A percentile compares a stretch with the other conserved stretches of the same genome.
Conservation (phyloP, 345 rosid genomes). For the Pseudoturritis turrita region DNA sequence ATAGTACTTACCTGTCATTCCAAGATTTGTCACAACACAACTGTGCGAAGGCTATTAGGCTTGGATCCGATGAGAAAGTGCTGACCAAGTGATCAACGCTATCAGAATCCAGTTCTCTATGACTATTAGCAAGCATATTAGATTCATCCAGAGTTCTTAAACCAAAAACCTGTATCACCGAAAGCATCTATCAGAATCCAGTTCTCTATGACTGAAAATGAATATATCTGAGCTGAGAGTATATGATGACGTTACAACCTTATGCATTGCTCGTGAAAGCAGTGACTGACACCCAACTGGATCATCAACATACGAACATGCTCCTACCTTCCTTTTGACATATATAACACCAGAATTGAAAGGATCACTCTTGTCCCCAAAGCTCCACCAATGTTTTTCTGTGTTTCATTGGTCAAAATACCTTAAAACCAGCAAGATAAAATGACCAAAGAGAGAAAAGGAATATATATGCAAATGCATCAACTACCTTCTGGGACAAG, state of each 20-base stretch:
- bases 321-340: constrained; percentile 93
- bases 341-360: constrained; percentile 81
- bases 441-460: neutral
- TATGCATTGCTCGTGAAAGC: constrained; percentile 94
- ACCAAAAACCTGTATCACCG: constrained; percentile 68
- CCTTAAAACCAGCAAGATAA: neutral
- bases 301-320: constrained; percentile 96
- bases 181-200: constrained; percentile 9
- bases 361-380: constrained; percentile 65
- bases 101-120: constrained; percentile 47
- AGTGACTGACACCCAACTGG: constrained; percentile 91
- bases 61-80: constrained; percentile 92
- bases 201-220: neutral
- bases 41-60: constrained; percentile 89
- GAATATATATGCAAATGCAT: constrained; percentile 5
- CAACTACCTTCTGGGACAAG: constrained; percentile 76
- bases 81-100: constrained; percentile 89
- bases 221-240: constrained; percentile 4
- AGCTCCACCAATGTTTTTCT: constrained; percentile 92
- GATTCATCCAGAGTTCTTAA: constrained; percentile 45
- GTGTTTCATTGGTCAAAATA: constrained; percentile 14
- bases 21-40: constrained; percentile 84
- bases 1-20: constrained; percentile 58
- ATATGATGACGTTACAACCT: constrained; percentile 43
- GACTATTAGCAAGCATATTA: constrained; percentile 29